phyloP scores from a whole-genome alignment of 257 asterid genomes.

The Mitragyna speciosa region DNA sequence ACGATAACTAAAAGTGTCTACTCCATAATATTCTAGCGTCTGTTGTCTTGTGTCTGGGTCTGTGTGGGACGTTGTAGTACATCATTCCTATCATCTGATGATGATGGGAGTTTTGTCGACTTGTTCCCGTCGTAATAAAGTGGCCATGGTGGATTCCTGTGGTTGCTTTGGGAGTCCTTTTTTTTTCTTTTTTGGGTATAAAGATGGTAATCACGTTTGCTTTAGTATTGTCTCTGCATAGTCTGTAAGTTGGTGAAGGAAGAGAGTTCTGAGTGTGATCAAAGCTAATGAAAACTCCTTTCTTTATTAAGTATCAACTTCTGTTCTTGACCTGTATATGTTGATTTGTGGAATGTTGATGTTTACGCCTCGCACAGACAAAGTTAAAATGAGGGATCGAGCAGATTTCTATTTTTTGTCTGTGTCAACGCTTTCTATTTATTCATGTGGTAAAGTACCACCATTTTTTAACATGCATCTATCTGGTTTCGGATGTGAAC shows the following conservation, averaged over 20 bases:
- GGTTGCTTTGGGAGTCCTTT: constrained; percentile 14
- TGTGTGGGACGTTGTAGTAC: not conserved
- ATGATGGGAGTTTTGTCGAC: not conserved
- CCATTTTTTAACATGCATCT: too few species aligned
- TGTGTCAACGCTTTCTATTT: too few species aligned
- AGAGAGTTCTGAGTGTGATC: constrained; percentile 3
- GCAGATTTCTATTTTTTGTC: too few species aligned
- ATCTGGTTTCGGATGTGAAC: too few species aligned
- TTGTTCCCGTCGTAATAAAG: constrained; percentile 9
- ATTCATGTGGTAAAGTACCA: too few species aligned
- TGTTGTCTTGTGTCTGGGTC: constrained; percentile 13
- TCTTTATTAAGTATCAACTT: not conserved
- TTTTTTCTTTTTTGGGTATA: not conserved
- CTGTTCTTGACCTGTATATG: not conserved
- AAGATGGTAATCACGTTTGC: too few species aligned
- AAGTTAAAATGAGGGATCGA: too few species aligned
- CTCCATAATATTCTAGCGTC: not conserved
- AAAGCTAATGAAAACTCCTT: constrained; percentile 16
- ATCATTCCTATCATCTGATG: too few species aligned
- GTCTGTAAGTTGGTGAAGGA: not conserved
- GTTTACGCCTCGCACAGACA: too few species aligned
- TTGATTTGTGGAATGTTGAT: not conserved
- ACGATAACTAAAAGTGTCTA: not conserved
- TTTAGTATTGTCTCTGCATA: not conserved
- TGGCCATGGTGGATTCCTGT: not conserved